A percentile compares a stretch with the other conserved stretches of the same genome.
phyloP scores from a whole-genome alignment of 2,329 filamentous ascomycete species.

The Plectosphaerella plurivora region DNA sequence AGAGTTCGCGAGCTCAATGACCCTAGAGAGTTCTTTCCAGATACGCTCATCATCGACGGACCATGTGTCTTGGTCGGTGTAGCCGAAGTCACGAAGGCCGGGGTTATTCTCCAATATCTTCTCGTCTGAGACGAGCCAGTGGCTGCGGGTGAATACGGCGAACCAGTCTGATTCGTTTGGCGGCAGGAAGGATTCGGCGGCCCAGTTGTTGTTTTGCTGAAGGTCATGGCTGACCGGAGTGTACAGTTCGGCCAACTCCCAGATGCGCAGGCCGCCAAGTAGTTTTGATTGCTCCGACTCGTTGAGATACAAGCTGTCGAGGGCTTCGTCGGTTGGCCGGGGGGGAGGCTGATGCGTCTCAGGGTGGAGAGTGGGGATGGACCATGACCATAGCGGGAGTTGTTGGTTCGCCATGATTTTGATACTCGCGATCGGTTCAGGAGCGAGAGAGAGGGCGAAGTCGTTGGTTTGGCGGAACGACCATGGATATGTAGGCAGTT shows the following conservation, averaged over 20 bases:
- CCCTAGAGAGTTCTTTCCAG: slow-evolving; percentile 7
- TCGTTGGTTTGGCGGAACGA: too few species aligned
- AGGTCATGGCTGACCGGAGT: background rate
- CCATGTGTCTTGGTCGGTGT: background rate
- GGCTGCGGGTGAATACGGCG: slow-evolving; percentile 4
- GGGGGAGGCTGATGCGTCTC: background rate
- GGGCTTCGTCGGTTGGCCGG: background rate
- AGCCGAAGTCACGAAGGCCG: background rate
- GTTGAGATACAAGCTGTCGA: slow-evolving; percentile 6
- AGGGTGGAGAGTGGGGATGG: slow-evolving; percentile 2
- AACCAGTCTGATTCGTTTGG: slow-evolving; percentile 8
- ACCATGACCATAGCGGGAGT: too few species aligned
- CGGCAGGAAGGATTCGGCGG: background rate
- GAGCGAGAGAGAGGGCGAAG: too few species aligned
- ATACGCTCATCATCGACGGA: slow-evolving; percentile 4
- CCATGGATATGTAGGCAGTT: too few species aligned
- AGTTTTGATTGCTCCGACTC: slow-evolving; percentile 3
- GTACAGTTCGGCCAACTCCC: slow-evolving; percentile 5
- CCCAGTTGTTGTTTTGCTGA: background rate
- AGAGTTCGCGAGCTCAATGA: slow-evolving; percentile 9
- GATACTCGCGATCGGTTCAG: too few species aligned
- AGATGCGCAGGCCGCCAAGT: slow-evolving; percentile 7
- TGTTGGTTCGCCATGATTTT: too few species aligned
- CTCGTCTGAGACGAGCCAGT: slow-evolving; percentile 4
- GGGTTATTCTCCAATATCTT: slow-evolving; percentile 2